These are phyloP conservation scores for Syzygium jambos DNA, from an alignment of 345 rosid species.

Conservation along the genomic window DNA sequence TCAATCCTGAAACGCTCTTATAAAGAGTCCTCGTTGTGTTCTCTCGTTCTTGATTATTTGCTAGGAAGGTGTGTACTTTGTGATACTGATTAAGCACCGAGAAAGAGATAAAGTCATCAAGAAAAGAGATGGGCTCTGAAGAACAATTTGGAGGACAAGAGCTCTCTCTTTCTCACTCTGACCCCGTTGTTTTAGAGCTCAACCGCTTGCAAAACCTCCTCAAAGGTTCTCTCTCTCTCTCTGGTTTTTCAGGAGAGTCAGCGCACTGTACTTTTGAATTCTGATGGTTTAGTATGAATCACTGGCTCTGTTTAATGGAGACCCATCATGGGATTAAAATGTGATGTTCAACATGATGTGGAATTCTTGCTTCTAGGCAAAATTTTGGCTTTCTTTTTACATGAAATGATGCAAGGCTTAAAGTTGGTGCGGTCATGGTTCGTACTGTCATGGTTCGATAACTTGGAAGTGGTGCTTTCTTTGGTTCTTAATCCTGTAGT, in stretches of 20 bases:
- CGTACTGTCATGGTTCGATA: too few relatives aligned
- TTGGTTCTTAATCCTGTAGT: not conserved
- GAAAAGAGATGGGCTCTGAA: conserved; percentile 29
- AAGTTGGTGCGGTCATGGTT: not conserved
- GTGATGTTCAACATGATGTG: not conserved
- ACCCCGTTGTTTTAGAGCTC: conserved; percentile 67
- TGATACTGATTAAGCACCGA: conserved; percentile 4
- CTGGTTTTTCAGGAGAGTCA: not conserved
- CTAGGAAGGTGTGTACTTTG: not conserved
- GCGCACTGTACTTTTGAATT: not conserved
- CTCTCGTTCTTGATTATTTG: not conserved
- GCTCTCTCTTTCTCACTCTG: conserved; percentile 23
- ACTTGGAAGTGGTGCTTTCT: not conserved
- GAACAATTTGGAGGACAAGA: conserved; percentile 28
- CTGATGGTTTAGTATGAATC: not conserved
- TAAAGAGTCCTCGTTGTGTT: not conserved
- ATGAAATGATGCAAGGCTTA: not conserved
- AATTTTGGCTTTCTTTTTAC: not conserved
- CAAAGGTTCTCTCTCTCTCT: conserved; percentile 32
- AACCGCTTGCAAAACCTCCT: conserved; percentile 59
- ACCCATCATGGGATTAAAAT: not conserved
- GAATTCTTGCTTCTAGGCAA: not conserved
- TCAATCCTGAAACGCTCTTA: not conserved
- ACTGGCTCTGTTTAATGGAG: not conserved
- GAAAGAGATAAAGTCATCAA: not conserved